Percentiles rank a stretch among this genome's conserved stretches.
phyloP scores from a whole-genome alignment of 805 yeast species.

The Danielozyma ontarioensis region DNA sequence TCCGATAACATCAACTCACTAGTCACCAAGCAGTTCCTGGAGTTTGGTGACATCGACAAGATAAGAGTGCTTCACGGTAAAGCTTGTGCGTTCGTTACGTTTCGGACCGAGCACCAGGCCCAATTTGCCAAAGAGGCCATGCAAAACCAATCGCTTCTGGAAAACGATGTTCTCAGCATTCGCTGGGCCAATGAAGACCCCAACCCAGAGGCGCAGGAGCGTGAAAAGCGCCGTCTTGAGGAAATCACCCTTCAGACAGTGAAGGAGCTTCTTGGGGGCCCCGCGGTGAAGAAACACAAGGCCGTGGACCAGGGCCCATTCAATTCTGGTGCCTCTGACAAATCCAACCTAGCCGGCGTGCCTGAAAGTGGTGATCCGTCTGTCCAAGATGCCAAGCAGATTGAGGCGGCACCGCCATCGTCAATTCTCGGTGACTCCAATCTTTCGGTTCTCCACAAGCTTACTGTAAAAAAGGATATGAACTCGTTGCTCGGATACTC shows the following conservation, averaged over 20 bases:
- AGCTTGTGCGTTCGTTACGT: conserved; percentile 77
- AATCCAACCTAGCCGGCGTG: no score
- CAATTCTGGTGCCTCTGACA: no score
- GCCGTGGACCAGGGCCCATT: no score
- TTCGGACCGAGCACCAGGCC: conserved; percentile 62
- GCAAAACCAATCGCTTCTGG: conserved; percentile 70
- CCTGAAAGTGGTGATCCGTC: not conserved
- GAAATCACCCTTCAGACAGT: conserved; percentile 53
- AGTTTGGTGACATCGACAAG: conserved; percentile 72
- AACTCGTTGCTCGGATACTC: no score
- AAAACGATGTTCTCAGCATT: conserved; percentile 58
- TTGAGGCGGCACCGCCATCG: not conserved
- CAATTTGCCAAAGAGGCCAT: conserved; percentile 96
- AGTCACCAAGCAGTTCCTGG: conserved; percentile 47
- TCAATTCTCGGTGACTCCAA: not conserved
- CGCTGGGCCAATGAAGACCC: conserved; percentile 93
- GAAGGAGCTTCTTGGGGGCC: conserved; percentile 27
- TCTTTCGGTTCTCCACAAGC: not conserved
- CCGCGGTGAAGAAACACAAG: no score
- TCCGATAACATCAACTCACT: conserved; percentile 32
- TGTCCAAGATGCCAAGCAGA: not conserved
- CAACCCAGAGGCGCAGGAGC: conserved; percentile 55
- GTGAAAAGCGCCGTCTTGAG: conserved; percentile 46
- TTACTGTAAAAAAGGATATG: not conserved
- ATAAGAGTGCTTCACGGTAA: conserved; percentile 56